A percentile compares a stretch with the other conserved stretches of the same genome.
phyloP scores from a whole-genome alignment of 345 rosid species.

The Aurinia saxatilis region DNA sequence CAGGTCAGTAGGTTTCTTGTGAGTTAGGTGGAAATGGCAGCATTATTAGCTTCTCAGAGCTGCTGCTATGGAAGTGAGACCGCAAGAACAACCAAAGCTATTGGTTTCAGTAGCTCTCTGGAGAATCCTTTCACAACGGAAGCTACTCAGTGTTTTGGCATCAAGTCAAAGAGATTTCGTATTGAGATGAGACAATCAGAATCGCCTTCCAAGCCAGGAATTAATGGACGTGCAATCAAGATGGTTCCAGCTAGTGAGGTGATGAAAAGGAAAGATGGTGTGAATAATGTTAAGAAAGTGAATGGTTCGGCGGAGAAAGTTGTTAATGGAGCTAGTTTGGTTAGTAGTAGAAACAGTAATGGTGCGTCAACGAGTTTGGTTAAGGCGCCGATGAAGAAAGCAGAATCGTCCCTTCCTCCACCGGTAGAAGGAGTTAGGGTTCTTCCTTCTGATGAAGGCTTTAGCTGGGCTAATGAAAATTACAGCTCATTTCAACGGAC shows the following conservation, averaged over 20 bases:
- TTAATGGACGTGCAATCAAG: constrained; percentile 54
- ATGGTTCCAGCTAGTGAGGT: constrained; percentile 84
- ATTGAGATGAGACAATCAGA: constrained; percentile 57
- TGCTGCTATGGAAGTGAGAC: constrained; percentile 44
- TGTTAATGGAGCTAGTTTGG: constrained; percentile 53
- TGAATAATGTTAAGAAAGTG: constrained; percentile 39
- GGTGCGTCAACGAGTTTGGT: constrained; percentile 35
- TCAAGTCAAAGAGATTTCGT: constrained; percentile 32
- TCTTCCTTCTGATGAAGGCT: constrained; percentile 86
- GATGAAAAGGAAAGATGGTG: constrained; percentile 36
- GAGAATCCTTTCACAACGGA: constrained; percentile 31
- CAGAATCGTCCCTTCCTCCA: constrained; percentile 42
- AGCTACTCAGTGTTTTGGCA: background rate
- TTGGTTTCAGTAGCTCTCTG: constrained; percentile 50
- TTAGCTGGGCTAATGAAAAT: constrained; percentile 94
- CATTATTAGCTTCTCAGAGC: constrained; percentile 69
- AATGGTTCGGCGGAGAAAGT: constrained; percentile 49
- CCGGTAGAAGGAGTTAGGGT: constrained; percentile 54
- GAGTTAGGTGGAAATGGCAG: constrained; percentile 46
- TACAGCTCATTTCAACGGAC: constrained; percentile 66
- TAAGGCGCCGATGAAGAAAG: constrained; percentile 33
- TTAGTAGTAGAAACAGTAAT: constrained; percentile 31
- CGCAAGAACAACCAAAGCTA: constrained; percentile 37
- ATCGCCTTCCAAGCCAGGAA: constrained; percentile 40
- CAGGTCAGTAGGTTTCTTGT: background rate